Conservation (phyloP, 192 early-diverging fungal species). For the Gaertneriomyces sp. region DNA sequence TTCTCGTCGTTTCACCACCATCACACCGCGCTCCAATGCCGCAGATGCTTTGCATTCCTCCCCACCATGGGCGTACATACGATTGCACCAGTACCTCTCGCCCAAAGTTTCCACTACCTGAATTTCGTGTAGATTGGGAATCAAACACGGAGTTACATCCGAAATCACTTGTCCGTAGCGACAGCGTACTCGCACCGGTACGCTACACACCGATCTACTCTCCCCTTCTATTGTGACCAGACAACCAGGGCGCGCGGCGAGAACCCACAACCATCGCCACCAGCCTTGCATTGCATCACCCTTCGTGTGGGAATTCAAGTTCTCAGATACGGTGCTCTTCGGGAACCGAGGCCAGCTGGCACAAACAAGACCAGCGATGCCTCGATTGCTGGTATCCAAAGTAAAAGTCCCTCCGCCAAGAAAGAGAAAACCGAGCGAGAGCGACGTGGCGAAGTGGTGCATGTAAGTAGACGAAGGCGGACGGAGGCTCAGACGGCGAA, state of each 20-base stretch:
- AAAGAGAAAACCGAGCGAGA: slow-evolving; percentile 78
- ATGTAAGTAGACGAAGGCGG: slow-evolving; percentile 46
- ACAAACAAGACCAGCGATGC: slow-evolving; percentile 66
- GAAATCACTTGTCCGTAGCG: not conserved
- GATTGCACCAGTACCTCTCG: slow-evolving; percentile 56
- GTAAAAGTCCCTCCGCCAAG: slow-evolving; percentile 63
- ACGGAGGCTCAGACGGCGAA: slow-evolving; percentile 54
- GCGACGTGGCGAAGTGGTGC: slow-evolving; percentile 64
- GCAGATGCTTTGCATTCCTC: slow-evolving; percentile 25
- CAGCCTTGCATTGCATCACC: no score
- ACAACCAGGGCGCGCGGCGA: slow-evolving; percentile 68
- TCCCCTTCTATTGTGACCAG: slow-evolving; percentile 66
- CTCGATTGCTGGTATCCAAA: slow-evolving; percentile 57
- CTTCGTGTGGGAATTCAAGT: slow-evolving; percentile 63
- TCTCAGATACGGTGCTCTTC: slow-evolving; percentile 49
- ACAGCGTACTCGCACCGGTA: slow-evolving; percentile 48
- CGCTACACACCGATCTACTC: slow-evolving; percentile 45
- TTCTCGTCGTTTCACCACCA: slow-evolving; percentile 32
- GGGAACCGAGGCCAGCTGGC: slow-evolving; percentile 69
- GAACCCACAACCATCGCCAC: slow-evolving; percentile 75
- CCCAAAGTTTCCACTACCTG: slow-evolving; percentile 49
- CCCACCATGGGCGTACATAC: slow-evolving; percentile 38
- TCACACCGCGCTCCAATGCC: not conserved
- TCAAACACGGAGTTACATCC: slow-evolving; percentile 52
- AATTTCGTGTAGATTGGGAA: slow-evolving; percentile 54